Evolutionary conservation across 108 stramenopile species (phyloP), one percentile per base, ranked within the genome.

Genomic region (Hondaea fermentalgiana): DNA sequence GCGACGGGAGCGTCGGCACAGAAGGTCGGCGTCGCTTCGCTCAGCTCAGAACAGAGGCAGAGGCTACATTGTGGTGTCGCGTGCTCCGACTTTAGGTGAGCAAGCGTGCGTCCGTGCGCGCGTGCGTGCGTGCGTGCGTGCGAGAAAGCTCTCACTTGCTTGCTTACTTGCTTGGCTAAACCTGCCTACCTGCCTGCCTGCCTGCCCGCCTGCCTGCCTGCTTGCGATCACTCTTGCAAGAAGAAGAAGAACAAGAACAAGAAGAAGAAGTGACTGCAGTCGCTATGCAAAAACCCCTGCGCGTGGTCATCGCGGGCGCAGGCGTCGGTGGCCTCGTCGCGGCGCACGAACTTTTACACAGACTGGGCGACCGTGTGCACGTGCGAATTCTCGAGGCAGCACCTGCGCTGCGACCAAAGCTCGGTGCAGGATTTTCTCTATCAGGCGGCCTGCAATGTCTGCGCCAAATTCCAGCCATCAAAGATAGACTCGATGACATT

Each of bases 271-370:
- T 35, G 35, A 35, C 35, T 35, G 1, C 35, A 35, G 35, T 35
- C 35, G 35, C 25, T 4, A 8, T 42, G 64, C 42, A 28, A 3
- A 8, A 69, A 3, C 64, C 64, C 1, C 64, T 69, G 87, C 89
- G 90, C 21, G 90, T 90, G 28, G 90, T 90, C 10, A 60, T 91
- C 12, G 90, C 89, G 42, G 91, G 91, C 14, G 91, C 72, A 17
- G 91, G 91, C 5, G 72, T 90, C 44, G 91, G 91, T 5, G 91
- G 91, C 0, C 88, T 91, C 28, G 90, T 90, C 90, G 72, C 83
- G 45, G 91, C 91, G n/a, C 89, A 88, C 19, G 91, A 89, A n/a
- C 91, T 91, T 8, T 69, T 88, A 17, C 17, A 8, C 28, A 29
- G 87, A 14, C 45, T 19, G 88, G 60, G 91, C 87, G 88, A 89